Percentiles rank a stretch among this genome's conserved stretches.
phyloP scores from a whole-genome alignment of 805 yeast genomes.

The Candida quercuum region DNA sequence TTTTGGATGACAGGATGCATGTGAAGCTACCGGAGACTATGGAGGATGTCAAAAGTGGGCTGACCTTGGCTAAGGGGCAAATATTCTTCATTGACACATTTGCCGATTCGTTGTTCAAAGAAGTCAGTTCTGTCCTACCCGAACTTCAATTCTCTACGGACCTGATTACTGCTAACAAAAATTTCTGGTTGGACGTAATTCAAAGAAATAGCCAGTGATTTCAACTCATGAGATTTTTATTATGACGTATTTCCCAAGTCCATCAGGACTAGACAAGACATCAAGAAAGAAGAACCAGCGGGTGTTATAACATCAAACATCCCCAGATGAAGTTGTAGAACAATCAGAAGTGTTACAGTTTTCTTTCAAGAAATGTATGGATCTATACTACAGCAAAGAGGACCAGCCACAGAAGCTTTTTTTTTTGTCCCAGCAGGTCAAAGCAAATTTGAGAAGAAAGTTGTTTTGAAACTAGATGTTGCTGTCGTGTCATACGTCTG shows the following conservation, averaged over 20 bases:
- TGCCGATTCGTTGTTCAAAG: conserved; percentile 71
- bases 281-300: too few relatives aligned
- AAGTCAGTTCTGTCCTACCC: conserved; percentile 57
- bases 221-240: too few relatives aligned
- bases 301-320: too few relatives aligned
- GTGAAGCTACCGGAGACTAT: conserved; percentile 32
- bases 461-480: conserved; percentile 15
- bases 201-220: too few relatives aligned
- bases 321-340: too few relatives aligned
- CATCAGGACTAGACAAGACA: too few relatives aligned
- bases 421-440: conserved; percentile 15
- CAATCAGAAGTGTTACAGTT: too few relatives aligned
- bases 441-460: conserved; percentile 9
- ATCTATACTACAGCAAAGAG: conserved; percentile 11
- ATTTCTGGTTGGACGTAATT: conserved; percentile 41
- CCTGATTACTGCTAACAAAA: conserved; percentile 47
- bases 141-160: conserved; percentile 51
- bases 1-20: conserved; percentile 13
- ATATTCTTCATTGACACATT: conserved; percentile 77
- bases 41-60: conserved; percentile 38
- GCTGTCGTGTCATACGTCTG: conserved; percentile 11
- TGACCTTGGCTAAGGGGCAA: conserved; percentile 63
- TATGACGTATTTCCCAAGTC: too few relatives aligned
- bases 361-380: conserved; percentile 7
- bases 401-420: conserved; percentile 8